Evolutionary conservation across 2,329 filamentous ascomycete genomes (phyloP).

Genomic region (Calonectria pteridis): DNA sequence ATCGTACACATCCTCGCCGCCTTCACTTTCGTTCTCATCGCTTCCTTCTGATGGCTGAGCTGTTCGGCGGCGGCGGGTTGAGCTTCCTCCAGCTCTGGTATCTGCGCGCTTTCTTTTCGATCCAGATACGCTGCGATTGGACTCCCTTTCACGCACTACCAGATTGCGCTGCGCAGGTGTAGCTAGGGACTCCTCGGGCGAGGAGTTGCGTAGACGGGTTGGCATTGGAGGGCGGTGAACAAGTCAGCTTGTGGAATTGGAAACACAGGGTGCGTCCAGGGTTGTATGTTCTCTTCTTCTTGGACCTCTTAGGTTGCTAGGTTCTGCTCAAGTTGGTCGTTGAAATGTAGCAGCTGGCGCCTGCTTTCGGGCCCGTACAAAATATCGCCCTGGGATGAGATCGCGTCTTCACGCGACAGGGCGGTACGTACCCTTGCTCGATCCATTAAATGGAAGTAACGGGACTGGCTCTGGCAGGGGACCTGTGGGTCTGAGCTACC

Average conservation of each 20-base stretch:
- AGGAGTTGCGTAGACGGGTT: constrained; percentile 35
- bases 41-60: constrained; percentile 37
- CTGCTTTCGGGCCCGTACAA: neutral
- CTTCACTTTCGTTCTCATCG: constrained; percentile 32
- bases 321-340: neutral
- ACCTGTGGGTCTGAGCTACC: constrained; percentile 12
- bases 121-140: constrained; percentile 37
- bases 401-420: constrained; percentile 21
- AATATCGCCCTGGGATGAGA: neutral
- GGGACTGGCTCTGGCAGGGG: neutral
- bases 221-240: constrained; percentile 40
- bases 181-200: constrained; percentile 37
- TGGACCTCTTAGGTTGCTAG: neutral
- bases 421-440: constrained; percentile 18
- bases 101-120: constrained; percentile 50
- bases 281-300: neutral
- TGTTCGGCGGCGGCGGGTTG: constrained; percentile 43
- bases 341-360: neutral
- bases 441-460: constrained; percentile 9
- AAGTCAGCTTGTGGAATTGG: neutral
- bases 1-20: constrained; percentile 70
- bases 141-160: constrained; percentile 43
- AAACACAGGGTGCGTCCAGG: neutral
- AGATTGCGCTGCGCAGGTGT: constrained; percentile 38
- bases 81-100: constrained; percentile 37